Conservation (phyloP, 2,329 filamentous ascomycete species). For the Tympanopsis confertula region DNA sequence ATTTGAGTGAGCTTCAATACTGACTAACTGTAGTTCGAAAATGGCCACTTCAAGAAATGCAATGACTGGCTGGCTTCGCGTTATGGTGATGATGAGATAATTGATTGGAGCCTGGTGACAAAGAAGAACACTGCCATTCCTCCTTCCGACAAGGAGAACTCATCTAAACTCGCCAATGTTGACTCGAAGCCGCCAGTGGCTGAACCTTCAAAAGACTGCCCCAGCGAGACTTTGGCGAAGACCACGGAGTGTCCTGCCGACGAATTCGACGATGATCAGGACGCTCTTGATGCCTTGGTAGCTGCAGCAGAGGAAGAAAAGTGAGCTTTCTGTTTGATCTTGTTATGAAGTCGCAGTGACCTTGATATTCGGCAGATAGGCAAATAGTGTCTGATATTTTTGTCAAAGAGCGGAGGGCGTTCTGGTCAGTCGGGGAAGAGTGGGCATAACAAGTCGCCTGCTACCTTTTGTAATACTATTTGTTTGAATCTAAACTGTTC, state of each 20-base stretch:
- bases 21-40: conserved; percentile 40
- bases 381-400: too few species aligned
- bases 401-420: too few species aligned
- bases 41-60: conserved; percentile 67
- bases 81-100: conserved; percentile 69
- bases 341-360: too few species aligned
- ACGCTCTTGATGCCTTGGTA: not conserved
- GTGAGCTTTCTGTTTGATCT: too few species aligned
- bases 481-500: too few species aligned
- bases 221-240: not conserved
- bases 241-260: not conserved
- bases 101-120: conserved; percentile 67
- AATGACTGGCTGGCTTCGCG: conserved; percentile 73
- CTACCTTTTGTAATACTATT: too few species aligned
- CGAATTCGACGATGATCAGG: not conserved
- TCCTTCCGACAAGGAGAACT: not conserved
- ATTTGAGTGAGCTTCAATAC: not conserved
- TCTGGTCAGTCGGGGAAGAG: too few species aligned
- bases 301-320: not conserved
- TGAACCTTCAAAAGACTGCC: not conserved
- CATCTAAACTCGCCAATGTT: not conserved
- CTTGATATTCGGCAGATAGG: too few species aligned
- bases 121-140: not conserved
- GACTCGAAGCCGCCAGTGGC: not conserved
- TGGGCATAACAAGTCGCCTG: too few species aligned